Conservation (phyloP, 2,329 filamentous ascomycete species). For the Neofusicoccum sp. region DNA sequence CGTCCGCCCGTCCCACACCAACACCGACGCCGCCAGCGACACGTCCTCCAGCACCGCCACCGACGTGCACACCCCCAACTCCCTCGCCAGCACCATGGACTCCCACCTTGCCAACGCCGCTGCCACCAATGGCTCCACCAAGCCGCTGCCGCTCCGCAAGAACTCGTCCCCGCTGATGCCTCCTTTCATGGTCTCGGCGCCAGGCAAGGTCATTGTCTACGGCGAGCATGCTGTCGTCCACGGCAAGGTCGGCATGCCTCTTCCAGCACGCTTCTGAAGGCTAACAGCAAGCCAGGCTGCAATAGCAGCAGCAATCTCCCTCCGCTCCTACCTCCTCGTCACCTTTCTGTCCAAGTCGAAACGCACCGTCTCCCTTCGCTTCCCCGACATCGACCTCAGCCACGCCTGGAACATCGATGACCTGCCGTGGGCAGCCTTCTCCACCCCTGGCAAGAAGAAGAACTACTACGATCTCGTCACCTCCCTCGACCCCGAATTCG, state of each 20-base stretch:
- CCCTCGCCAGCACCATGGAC: constrained; percentile 11
- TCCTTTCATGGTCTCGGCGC: constrained; percentile 96
- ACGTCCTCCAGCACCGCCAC: constrained; percentile 7
- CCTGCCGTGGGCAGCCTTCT: constrained; percentile 84
- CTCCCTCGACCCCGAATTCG: constrained; percentile 77
- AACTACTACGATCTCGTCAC: constrained; percentile 87
- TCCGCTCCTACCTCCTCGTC: constrained; percentile 95
- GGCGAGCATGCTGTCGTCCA: constrained; percentile 98
- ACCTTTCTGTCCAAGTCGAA: constrained; percentile 91
- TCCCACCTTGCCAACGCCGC: background rate
- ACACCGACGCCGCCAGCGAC: constrained; percentile 15
- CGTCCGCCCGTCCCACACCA: background rate
- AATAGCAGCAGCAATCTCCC: constrained; percentile 90
- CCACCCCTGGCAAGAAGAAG: constrained; percentile 83
- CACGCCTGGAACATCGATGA: constrained; percentile 95
- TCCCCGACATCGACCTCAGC: constrained; percentile 85
- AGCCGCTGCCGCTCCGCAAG: constrained; percentile 23
- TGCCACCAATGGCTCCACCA: constrained; percentile 12
- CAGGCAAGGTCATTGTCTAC: constrained; percentile 97
- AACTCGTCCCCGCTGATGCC: constrained; percentile 68
- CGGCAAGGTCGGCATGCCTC: constrained; percentile 68
- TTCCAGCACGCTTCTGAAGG: background rate
- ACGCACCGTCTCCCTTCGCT: constrained; percentile 82
- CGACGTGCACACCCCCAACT: constrained; percentile 8
- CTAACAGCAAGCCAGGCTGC: constrained; percentile 64